Evolutionary conservation across 2,329 filamentous ascomycete species (phyloP).

Genomic region (Xylariaceae sp.): DNA sequence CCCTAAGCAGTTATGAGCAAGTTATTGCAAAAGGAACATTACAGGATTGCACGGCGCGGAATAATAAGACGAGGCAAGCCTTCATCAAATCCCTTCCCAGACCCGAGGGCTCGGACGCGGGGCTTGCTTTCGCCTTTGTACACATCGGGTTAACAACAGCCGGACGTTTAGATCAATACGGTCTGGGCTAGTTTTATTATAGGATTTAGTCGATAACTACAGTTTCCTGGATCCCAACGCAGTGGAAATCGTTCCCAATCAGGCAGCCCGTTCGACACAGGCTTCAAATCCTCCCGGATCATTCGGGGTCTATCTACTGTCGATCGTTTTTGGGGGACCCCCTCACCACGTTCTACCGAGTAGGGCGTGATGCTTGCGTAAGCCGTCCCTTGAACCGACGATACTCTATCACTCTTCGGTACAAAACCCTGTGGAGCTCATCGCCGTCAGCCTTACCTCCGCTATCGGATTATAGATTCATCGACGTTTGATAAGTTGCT

Average conservation of each 20-base stretch:
- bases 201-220: neutral
- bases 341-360: neutral
- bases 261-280: slow-evolving; percentile 17
- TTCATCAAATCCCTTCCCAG: slow-evolving; percentile 1
- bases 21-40: neutral
- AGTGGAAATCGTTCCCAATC: slow-evolving; percentile 14
- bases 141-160: neutral
- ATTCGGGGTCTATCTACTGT: slow-evolving; percentile 16
- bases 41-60: neutral
- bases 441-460: neutral
- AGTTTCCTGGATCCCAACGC: neutral
- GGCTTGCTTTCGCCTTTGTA: neutral
- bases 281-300: slow-evolving; percentile 17
- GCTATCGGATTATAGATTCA: slow-evolving; percentile 10
- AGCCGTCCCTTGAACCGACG: slow-evolving; percentile 14
- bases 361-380: slow-evolving; percentile 17
- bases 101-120: slow-evolving; percentile 13
- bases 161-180: neutral
- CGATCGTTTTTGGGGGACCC: slow-evolving; percentile 18
- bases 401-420: no score
- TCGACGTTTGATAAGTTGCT: slow-evolving; percentile 1
- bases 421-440: no score
- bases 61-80: neutral
- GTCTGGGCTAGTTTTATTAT: neutral
- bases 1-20: neutral